Evolutionary conservation across 164 flowering plant genomes (phyloP).

Genomic region (Protea cynaroides): DNA sequence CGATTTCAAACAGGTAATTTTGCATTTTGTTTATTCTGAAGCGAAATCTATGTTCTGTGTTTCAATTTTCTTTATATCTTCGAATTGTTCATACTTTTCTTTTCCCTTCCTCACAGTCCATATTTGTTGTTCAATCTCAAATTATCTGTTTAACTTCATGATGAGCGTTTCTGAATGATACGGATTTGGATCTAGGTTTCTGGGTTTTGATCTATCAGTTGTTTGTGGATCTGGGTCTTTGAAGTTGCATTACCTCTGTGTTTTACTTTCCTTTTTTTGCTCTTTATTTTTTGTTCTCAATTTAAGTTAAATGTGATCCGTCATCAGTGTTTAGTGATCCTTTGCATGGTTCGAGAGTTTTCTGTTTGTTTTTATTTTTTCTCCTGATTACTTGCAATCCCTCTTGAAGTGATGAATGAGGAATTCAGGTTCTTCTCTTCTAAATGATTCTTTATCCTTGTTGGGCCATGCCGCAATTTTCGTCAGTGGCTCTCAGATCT

Average conservation of each 20-base stretch:
- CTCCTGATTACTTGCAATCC: too few relatives aligned
- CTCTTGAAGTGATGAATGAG: background rate
- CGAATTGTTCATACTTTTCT: background rate
- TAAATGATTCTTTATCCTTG: background rate
- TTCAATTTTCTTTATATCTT: constrained; percentile 1
- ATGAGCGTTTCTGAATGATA: background rate
- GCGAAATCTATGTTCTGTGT: too few relatives aligned
- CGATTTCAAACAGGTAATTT: constrained; percentile 34
- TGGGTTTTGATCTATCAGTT: background rate
- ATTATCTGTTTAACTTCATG: background rate
- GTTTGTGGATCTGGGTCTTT: constrained; percentile 7
- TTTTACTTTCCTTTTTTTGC: background rate
- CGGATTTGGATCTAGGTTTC: constrained; percentile 5
- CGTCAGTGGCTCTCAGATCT: background rate
- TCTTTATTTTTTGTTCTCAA: background rate
- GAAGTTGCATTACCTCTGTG: background rate
- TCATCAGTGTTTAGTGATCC: background rate
- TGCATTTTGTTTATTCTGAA: background rate
- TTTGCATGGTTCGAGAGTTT: background rate
- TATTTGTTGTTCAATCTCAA: background rate
- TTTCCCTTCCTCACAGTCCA: background rate
- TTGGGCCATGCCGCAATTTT: background rate
- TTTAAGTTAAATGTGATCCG: too few relatives aligned
- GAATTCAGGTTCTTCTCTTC: background rate
- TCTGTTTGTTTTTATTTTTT: background rate